phyloP scores from a whole-genome alignment of 169 alveolate genomes.

The Amoebophrya sp. region DNA sequence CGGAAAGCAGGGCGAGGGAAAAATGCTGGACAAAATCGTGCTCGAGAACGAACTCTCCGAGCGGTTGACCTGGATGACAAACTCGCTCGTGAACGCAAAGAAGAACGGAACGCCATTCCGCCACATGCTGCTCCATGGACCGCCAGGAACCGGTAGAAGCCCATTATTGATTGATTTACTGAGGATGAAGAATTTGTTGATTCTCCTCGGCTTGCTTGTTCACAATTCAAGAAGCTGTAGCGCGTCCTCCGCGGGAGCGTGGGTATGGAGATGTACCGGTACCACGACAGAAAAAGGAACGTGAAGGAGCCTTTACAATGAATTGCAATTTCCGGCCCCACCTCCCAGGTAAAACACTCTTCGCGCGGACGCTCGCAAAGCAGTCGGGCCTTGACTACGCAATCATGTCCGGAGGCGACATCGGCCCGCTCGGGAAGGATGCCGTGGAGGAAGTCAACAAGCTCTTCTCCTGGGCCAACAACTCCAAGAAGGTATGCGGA shows the following conservation, averaged over 20 bases:
- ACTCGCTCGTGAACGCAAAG: conserved; percentile 76
- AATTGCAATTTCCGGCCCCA: too few relatives aligned
- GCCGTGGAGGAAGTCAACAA: conserved; percentile 87
- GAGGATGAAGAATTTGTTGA: too few relatives aligned
- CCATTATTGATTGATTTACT: too few relatives aligned
- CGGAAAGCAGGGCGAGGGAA: neutral
- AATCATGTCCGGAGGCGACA: conserved; percentile 91
- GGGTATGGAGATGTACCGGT: too few relatives aligned
- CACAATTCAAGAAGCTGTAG: too few relatives aligned
- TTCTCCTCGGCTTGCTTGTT: too few relatives aligned
- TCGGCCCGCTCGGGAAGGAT: conserved; percentile 87
- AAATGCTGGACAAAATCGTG: conserved; percentile 66
- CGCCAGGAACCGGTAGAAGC: conserved; percentile 92
- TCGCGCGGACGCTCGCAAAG: conserved; percentile 75
- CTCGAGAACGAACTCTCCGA: conserved; percentile 65
- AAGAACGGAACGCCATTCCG: conserved; percentile 76
- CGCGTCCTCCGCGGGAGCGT: too few relatives aligned
- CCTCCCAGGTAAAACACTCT: conserved; percentile 53
- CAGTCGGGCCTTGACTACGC: conserved; percentile 85
- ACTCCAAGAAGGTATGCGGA: conserved; percentile 46
- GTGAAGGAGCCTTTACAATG: too few relatives aligned
- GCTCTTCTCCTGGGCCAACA: conserved; percentile 86
- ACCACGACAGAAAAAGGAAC: too few relatives aligned
- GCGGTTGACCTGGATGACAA: conserved; percentile 77
- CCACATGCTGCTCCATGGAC: conserved; percentile 81